phyloP scores from a whole-genome alignment of 345 rosid species.

The Populus ilicifolia region DNA sequence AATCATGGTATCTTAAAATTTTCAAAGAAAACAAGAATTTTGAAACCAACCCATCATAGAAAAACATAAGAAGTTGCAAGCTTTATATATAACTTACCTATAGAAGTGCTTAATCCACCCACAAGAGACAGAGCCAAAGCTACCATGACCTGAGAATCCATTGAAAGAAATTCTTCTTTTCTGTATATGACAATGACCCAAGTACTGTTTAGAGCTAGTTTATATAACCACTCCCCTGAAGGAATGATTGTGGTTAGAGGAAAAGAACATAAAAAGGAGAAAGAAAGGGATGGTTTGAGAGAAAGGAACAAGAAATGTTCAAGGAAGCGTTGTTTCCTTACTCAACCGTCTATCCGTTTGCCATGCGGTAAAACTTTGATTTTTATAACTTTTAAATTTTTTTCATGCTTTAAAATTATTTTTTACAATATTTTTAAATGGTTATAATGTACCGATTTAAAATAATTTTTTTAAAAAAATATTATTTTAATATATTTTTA shows the following conservation, averaged over 20 bases:
- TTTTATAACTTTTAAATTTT: too few species aligned
- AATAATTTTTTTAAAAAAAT: too few species aligned
- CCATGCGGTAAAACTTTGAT: too few species aligned
- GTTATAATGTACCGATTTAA: too few species aligned
- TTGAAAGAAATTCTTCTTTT: constrained; percentile 10
- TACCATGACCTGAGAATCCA: constrained; percentile 67
- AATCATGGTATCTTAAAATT: too few species aligned
- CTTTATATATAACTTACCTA: constrained; percentile 16
- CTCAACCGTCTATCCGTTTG: neutral
- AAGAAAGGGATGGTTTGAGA: constrained; percentile 30
- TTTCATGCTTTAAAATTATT: too few species aligned
- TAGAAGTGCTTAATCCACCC: constrained; percentile 33
- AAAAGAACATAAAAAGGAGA: neutral
- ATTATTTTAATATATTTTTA: too few species aligned
- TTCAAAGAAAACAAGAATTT: neutral
- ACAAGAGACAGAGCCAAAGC: constrained; percentile 32
- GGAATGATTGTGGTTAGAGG: neutral
- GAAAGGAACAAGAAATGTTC: neutral
- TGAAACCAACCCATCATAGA: neutral
- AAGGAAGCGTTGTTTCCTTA: neutral
- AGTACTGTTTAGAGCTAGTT: neutral
- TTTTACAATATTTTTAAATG: too few species aligned
- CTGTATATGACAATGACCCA: neutral
- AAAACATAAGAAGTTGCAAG: neutral
- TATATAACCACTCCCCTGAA: constrained; percentile 1